Evolutionary conservation across 768 basidiomycete species (phyloP).

Genomic region (Boletus rex-veris): DNA sequence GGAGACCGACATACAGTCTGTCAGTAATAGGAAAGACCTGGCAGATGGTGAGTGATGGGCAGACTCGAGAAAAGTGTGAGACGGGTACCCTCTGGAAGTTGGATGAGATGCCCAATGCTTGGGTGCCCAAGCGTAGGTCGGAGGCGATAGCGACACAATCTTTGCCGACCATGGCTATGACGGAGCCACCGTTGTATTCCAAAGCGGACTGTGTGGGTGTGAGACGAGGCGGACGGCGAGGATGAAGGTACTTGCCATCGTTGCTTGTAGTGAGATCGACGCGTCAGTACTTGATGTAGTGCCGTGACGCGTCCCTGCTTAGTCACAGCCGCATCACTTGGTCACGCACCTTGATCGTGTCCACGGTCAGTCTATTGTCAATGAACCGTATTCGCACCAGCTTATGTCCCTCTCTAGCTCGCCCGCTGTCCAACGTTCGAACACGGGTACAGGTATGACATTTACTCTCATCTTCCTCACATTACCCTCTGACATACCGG

Average conservation of each 20-base stretch:
- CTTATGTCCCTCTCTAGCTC: constrained; percentile 3
- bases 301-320: constrained; percentile 20
- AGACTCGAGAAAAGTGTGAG: constrained; percentile 12
- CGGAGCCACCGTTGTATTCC: constrained; percentile 96
- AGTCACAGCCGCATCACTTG: neutral
- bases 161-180: constrained; percentile 98
- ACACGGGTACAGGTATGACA: constrained; percentile 20
- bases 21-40: constrained; percentile 95
- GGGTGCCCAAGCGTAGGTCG: constrained; percentile 87
- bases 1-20: constrained; percentile 85
- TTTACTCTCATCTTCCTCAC: neutral
- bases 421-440: constrained; percentile 14
- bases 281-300: constrained; percentile 14
- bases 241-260: constrained; percentile 21
- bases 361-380: too few species aligned
- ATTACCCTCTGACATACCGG: neutral
- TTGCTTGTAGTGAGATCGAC: constrained; percentile 12
- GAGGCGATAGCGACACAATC: constrained; percentile 98
- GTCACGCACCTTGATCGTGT: neutral
- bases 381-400: constrained; percentile 11
- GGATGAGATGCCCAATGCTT: constrained; percentile 79
- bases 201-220: constrained; percentile 67
- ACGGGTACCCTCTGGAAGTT: constrained; percentile 89
- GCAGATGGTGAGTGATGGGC: neutral
- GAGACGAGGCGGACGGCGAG: neutral